Conservation (phyloP, 2,329 filamentous ascomycete species). For the Beauveria caledonica region DNA sequence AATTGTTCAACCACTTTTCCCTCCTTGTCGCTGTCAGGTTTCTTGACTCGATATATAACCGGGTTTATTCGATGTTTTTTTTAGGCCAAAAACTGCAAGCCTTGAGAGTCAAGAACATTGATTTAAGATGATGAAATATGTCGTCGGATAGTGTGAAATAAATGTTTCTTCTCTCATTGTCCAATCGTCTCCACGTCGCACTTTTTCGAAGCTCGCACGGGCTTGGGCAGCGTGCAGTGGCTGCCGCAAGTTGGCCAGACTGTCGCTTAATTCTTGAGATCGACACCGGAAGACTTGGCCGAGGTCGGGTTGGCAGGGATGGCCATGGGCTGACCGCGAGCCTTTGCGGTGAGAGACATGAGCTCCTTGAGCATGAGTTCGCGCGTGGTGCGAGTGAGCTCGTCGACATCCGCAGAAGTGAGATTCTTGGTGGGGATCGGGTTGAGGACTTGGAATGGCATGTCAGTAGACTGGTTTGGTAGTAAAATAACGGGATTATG, state of each 20-base stretch:
- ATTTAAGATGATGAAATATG: not conserved
- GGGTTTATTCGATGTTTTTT: not conserved
- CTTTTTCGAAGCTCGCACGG: not conserved
- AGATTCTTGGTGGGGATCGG: constrained; percentile 71
- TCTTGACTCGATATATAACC: not conserved
- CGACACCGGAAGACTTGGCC: constrained; percentile 20
- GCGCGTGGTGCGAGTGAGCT: constrained; percentile 57
- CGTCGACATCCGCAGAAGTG: constrained; percentile 68
- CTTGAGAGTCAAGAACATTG: not conserved
- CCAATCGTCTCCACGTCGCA: not conserved
- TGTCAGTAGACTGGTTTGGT: not conserved
- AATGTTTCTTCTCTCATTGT: not conserved
- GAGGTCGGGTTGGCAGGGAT: constrained; percentile 20
- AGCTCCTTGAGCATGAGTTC: constrained; percentile 69
- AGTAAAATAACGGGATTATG: not conserved
- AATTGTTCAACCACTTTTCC: not conserved
- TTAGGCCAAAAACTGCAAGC: not conserved
- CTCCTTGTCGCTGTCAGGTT: not conserved
- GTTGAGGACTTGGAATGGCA: constrained; percentile 53
- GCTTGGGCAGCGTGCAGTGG: not conserved
- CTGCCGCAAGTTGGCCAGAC: not conserved
- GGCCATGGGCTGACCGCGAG: constrained; percentile 31
- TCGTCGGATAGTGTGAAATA: not conserved
- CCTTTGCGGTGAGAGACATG: constrained; percentile 43
- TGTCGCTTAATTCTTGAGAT: constrained; percentile 14